Evolutionary conservation across 495 filamentous ascomycete genomes (phyloP).

Genomic region (Apiosordaria backusii): DNA sequence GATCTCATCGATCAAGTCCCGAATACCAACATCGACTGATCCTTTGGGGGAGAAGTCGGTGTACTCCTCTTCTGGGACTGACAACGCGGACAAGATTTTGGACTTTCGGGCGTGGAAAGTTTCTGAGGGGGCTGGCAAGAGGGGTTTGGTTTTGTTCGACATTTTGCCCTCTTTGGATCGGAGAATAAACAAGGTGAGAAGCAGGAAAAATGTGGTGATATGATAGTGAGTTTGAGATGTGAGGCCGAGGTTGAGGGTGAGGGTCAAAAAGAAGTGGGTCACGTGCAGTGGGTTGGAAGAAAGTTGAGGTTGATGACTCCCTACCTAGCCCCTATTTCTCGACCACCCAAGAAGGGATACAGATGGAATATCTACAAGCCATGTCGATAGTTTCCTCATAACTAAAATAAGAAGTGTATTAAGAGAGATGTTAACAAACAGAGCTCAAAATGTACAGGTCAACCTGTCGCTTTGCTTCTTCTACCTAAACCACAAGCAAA

Average conservation of each 20-base stretch:
- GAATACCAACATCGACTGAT: conserved; percentile 70
- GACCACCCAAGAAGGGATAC: too few relatives aligned
- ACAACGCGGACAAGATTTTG: conserved; percentile 62
- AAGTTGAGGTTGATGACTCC: not conserved
- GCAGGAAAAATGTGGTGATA: not conserved
- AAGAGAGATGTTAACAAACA: too few relatives aligned
- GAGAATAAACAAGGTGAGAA: not conserved
- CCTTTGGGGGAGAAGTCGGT: conserved; percentile 83
- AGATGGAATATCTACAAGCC: too few relatives aligned
- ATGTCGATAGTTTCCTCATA: too few relatives aligned
- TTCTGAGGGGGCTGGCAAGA: conserved; percentile 27
- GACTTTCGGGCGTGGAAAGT: conserved; percentile 59
- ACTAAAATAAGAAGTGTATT: too few relatives aligned
- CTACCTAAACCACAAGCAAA: not conserved
- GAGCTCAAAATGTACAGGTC: not conserved
- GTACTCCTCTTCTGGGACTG: conserved; percentile 61
- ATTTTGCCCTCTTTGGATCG: not conserved
- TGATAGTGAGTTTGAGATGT: not conserved
- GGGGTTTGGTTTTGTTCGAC: conserved; percentile 10
- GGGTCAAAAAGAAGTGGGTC: not conserved
- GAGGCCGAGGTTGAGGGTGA: not conserved
- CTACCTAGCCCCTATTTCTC: not conserved
- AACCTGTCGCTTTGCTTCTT: not conserved
- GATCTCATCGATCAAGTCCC: conserved; percentile 69
- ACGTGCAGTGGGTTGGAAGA: not conserved